Conservation (phyloP, 2,329 filamentous ascomycete species). For the Cladosporium sp. region DNA sequence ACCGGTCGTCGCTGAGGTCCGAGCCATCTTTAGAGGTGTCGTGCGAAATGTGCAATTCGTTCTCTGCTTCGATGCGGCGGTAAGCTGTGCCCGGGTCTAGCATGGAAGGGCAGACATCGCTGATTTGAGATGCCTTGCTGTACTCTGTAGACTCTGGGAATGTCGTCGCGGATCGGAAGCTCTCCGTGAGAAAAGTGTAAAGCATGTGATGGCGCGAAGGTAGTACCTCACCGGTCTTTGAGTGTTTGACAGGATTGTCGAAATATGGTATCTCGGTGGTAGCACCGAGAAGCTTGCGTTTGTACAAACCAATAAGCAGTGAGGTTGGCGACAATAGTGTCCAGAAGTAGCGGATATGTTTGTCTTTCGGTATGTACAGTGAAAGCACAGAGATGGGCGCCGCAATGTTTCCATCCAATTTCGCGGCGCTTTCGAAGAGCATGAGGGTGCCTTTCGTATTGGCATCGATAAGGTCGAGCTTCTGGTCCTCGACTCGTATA, state of each 20-base stretch:
- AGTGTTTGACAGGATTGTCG: neutral
- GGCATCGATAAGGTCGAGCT: conserved; percentile 16
- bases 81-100: conserved; percentile 14
- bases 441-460: conserved; percentile 13
- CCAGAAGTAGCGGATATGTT: conserved; percentile 23
- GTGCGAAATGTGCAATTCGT: neutral
- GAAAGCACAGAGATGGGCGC: conserved; percentile 18
- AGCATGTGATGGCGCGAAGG: conserved; percentile 14
- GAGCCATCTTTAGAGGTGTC: conserved; percentile 5
- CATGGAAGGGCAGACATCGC: conserved; percentile 16
- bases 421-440: conserved; percentile 18
- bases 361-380: conserved; percentile 17
- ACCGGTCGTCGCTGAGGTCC: conserved; percentile 18
- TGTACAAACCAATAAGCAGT: conserved; percentile 14
- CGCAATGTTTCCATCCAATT: conserved; percentile 5
- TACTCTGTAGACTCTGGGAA: conserved; percentile 22
- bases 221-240: neutral
- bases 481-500: conserved; percentile 20
- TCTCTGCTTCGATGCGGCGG: conserved; percentile 11
- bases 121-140: conserved; percentile 16
- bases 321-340: conserved; percentile 3
- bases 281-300: neutral
- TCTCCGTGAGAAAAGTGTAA: conserved; percentile 16
- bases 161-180: conserved; percentile 16
- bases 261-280: neutral